These are phyloP conservation scores for Scheffersomyces cryptocercus DNA, from an alignment of 1,139 yeast genomes.

Conservation along the genomic window DNA sequence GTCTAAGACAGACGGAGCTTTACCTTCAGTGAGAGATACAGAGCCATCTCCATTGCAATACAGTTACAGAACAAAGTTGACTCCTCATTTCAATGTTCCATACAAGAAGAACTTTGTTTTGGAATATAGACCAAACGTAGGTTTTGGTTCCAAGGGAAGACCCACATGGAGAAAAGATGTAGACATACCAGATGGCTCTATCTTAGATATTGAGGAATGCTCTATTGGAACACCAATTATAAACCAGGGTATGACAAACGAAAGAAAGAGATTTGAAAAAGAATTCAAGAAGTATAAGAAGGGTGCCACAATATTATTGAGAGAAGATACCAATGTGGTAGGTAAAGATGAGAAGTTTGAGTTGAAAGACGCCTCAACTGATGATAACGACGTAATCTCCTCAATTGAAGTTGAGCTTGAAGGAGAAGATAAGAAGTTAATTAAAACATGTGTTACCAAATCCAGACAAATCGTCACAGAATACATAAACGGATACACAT, in stretches of 20 bases:
- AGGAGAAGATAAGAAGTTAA: slow-evolving; percentile 20
- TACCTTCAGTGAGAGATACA: slow-evolving; percentile 67
- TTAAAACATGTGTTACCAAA: slow-evolving; percentile 63
- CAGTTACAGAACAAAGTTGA: slow-evolving; percentile 84
- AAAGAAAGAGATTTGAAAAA: slow-evolving; percentile 54
- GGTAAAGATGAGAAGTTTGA: slow-evolving; percentile 18
- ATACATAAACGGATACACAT: slow-evolving; percentile 68
- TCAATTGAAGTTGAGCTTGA: slow-evolving; percentile 20
- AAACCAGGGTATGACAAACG: slow-evolving; percentile 72
- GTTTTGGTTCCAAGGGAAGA: slow-evolving; percentile 85
- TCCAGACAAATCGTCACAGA: slow-evolving; percentile 81
- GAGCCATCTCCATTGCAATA: slow-evolving; percentile 78
- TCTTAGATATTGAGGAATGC: slow-evolving; percentile 91
- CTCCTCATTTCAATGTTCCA: slow-evolving; percentile 95
- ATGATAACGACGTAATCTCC: slow-evolving; percentile 34
- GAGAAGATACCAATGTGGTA: slow-evolving; percentile 66
- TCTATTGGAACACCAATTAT: slow-evolving; percentile 80
- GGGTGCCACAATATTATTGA: slow-evolving; percentile 83
- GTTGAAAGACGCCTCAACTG: slow-evolving; percentile 43
- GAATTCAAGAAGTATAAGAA: slow-evolving; percentile 62
- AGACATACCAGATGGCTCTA: slow-evolving; percentile 52
- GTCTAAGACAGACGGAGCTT: slow-evolving; percentile 30
- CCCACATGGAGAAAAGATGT: slow-evolving; percentile 61
- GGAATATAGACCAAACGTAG: slow-evolving; percentile 66
- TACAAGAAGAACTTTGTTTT: slow-evolving; percentile 39